Evolutionary conservation across 495 filamentous ascomycete genomes (phyloP).

Genomic region (Annulohypoxylon moriforme): DNA sequence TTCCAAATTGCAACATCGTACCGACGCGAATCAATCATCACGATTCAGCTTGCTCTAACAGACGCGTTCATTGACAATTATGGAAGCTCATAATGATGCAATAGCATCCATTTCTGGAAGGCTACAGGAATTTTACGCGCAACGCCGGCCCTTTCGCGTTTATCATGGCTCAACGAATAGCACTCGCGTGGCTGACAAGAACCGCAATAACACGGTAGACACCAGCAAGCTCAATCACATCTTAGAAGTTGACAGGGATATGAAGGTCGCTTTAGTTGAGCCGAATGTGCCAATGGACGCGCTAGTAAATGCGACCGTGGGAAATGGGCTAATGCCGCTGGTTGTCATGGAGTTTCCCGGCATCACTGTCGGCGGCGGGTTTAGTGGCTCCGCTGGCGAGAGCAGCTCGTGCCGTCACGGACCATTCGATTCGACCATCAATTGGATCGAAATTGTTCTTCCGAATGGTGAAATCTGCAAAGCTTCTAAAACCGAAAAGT

Average conservation of each 20-base stretch:
- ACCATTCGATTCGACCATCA: slow-evolving; percentile 67
- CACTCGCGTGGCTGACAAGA: slow-evolving; percentile 63
- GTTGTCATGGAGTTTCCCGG: slow-evolving; percentile 74
- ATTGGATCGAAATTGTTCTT: slow-evolving; percentile 68
- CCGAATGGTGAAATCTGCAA: slow-evolving; percentile 62
- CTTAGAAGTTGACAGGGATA: slow-evolving; percentile 60
- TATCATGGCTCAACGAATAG: slow-evolving; percentile 81
- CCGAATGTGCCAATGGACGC: slow-evolving; percentile 74
- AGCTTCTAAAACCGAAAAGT: slow-evolving; percentile 51
- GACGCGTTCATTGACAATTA: slow-evolving; percentile 28
- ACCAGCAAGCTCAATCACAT: slow-evolving; percentile 64
- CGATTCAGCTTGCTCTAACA: neutral
- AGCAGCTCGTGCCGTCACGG: slow-evolving; percentile 70
- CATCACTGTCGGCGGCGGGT: slow-evolving; percentile 74
- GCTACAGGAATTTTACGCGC: slow-evolving; percentile 64
- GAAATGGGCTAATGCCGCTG: slow-evolving; percentile 63
- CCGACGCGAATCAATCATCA: neutral
- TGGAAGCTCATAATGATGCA: slow-evolving; percentile 56
- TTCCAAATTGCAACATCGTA: neutral
- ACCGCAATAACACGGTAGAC: slow-evolving; percentile 64
- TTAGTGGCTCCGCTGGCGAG: slow-evolving; percentile 70
- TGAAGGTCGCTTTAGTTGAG: slow-evolving; percentile 65
- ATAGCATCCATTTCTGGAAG: slow-evolving; percentile 57
- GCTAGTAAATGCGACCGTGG: slow-evolving; percentile 64
- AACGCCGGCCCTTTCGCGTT: slow-evolving; percentile 71